These are phyloP conservation scores for Boechera retrofracta DNA, from an alignment of 345 rosid species.

Conservation along the genomic window DNA sequence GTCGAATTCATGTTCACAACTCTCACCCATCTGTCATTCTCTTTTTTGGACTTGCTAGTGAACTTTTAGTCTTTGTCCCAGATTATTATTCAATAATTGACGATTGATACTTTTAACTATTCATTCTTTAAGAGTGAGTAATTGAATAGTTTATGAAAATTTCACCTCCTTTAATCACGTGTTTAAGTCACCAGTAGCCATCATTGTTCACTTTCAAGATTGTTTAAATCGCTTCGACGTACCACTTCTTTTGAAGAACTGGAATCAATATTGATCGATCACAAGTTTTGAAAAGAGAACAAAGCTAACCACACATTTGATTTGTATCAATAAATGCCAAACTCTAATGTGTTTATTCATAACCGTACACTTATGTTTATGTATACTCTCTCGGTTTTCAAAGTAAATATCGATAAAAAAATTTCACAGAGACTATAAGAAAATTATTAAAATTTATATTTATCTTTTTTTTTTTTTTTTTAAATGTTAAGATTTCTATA, in stretches of 20 bases:
- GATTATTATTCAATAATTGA: conserved; percentile 28
- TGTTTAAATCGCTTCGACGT: conserved; percentile 14
- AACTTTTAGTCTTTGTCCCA: conserved; percentile 37
- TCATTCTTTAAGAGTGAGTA: conserved; percentile 8
- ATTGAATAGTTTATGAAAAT: conserved; percentile 8
- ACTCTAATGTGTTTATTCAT: not conserved
- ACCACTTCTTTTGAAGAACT: conserved; percentile 6
- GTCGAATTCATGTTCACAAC: conserved; percentile 20
- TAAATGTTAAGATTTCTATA: too few relatives aligned
- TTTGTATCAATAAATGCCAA: conserved; percentile 12
- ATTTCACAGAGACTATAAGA: too few relatives aligned
- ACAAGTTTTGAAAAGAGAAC: not conserved
- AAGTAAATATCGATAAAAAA: too few relatives aligned
- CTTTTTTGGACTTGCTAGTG: conserved; percentile 25
- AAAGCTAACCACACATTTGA: not conserved
- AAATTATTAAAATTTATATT: not conserved
- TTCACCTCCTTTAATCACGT: conserved; percentile 26
- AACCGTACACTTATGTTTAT: not conserved
- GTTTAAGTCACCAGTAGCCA: conserved; percentile 29
- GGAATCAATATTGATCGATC: not conserved
- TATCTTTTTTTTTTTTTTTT: not conserved
- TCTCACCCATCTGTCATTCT: conserved; percentile 30
- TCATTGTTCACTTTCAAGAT: conserved; percentile 30
- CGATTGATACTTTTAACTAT: conserved; percentile 25
- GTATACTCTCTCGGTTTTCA: not conserved